Evolutionary conservation across 345 rosid species (phyloP).

Genomic region (Moringa oleifera): DNA sequence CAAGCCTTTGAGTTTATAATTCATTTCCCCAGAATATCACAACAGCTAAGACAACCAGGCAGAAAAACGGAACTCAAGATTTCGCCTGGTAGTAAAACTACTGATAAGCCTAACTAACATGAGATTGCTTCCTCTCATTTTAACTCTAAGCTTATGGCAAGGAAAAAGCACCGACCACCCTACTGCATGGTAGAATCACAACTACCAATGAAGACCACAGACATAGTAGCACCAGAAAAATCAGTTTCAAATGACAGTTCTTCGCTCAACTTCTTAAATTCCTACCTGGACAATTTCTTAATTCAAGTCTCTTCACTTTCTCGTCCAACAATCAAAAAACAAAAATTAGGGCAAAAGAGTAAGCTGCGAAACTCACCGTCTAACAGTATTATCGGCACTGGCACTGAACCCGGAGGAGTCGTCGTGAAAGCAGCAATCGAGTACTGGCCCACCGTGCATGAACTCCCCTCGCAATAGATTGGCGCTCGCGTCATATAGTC

Average conservation of each 20-base stretch:
- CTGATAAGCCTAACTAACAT: no score
- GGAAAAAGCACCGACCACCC: not conserved
- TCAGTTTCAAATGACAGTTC: not conserved
- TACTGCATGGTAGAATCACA: not conserved
- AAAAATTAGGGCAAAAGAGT: not conserved
- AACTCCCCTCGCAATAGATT: conserved; percentile 81
- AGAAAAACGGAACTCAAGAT: no score
- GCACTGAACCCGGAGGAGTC: conserved; percentile 96
- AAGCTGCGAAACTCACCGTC: conserved; percentile 41
- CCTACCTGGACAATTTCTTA: not conserved
- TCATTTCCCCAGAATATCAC: no score
- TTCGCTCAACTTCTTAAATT: not conserved
- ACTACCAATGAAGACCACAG: not conserved
- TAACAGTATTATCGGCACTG: conserved; percentile 61
- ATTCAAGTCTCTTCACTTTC: not conserved
- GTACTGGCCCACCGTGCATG: conserved; percentile 85
- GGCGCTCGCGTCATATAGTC: conserved; percentile 76
- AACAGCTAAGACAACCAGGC: no score
- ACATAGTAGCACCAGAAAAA: not conserved
- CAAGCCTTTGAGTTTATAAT: no score
- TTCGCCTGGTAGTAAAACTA: no score
- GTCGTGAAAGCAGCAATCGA: conserved; percentile 96
- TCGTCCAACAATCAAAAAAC: not conserved
- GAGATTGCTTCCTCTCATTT: no score
- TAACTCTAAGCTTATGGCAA: no score